phyloP scores from a whole-genome alignment of 306 rosid species.

The Quercus cerris region DNA sequence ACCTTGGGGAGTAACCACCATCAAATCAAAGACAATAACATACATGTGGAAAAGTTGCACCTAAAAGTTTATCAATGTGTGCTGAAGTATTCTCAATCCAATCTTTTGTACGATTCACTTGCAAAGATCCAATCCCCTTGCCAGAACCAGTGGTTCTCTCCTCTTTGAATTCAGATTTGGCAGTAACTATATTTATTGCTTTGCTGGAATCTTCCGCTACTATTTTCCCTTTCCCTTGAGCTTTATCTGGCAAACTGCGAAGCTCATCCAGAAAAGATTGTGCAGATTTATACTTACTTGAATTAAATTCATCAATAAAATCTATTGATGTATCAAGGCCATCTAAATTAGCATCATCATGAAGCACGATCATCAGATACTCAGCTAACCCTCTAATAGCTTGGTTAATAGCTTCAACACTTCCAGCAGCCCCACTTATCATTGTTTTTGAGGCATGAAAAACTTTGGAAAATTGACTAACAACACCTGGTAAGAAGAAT shows the following conservation, averaged over 20 bases:
- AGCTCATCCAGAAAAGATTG: conserved; percentile 69
- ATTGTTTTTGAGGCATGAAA: conserved; percentile 68
- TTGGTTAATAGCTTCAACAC: conserved; percentile 66
- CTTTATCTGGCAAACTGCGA: conserved; percentile 60
- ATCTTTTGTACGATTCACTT: conserved; percentile 68
- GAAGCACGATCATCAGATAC: conserved; percentile 84
- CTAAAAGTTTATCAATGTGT: conserved; percentile 65
- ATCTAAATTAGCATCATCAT: conserved; percentile 58
- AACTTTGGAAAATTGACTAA: conserved; percentile 80
- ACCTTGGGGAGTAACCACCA: conserved; percentile 13
- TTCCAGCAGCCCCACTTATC: conserved; percentile 91
- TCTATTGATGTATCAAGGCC: conserved; percentile 33
- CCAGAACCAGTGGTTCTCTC: conserved; percentile 32
- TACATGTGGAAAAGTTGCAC: conserved; percentile 77
- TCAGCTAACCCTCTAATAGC: conserved; percentile 85
- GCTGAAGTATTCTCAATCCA: conserved; percentile 73
- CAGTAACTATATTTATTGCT: conserved; percentile 25
- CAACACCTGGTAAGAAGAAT: conserved; percentile 94
- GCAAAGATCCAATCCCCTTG: conserved; percentile 51
- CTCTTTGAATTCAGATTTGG: conserved; percentile 38
- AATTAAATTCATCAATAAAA: conserved; percentile 29
- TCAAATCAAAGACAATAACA: conserved; percentile 27
- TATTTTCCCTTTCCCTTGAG: conserved; percentile 31
- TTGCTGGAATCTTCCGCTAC: conserved; percentile 39
- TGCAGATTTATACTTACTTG: conserved; percentile 34